Conservation (phyloP, 441 rosid species). For the Erodium trifolium region DNA sequence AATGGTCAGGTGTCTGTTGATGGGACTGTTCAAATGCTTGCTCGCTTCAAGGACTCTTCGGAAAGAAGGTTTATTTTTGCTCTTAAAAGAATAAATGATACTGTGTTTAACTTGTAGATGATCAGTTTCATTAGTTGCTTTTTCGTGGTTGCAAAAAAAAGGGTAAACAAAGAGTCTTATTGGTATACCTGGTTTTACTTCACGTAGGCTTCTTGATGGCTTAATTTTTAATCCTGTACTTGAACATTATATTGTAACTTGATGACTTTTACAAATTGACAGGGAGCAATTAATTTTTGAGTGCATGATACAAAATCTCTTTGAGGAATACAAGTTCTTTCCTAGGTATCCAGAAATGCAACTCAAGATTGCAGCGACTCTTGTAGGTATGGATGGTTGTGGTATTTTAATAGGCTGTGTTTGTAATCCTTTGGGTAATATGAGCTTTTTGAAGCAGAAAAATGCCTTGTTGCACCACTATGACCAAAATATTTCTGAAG, state of each 20-base stretch:
- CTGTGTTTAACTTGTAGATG: not conserved
- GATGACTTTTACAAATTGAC: conserved; percentile 21
- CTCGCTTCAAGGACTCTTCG: conserved; percentile 80
- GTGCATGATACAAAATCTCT: conserved; percentile 92
- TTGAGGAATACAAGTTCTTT: conserved; percentile 93
- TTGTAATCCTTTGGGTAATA: not conserved
- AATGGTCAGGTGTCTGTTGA: conserved; percentile 78
- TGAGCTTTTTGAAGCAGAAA: conserved; percentile 7
- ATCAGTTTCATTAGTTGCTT: not conserved
- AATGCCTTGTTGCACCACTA: not conserved
- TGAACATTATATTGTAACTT: not conserved
- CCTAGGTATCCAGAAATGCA: conserved; percentile 97
- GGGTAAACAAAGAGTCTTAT: not conserved
- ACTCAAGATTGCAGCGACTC: conserved; percentile 85
- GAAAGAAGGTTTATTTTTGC: conserved; percentile 48
- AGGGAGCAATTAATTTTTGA: conserved; percentile 92
- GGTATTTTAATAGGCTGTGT: not conserved
- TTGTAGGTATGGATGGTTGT: conserved; percentile 62
- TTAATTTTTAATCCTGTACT: not conserved
- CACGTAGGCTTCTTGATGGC: not conserved
- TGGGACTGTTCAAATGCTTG: conserved; percentile 94
- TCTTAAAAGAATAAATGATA: not conserved
- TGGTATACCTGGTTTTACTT: not conserved
- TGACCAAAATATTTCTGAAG: not conserved
- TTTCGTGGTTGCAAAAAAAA: not conserved